Conservation (phyloP, 1,139 yeast species). For the Candida pseudoviswanathii region DNA sequence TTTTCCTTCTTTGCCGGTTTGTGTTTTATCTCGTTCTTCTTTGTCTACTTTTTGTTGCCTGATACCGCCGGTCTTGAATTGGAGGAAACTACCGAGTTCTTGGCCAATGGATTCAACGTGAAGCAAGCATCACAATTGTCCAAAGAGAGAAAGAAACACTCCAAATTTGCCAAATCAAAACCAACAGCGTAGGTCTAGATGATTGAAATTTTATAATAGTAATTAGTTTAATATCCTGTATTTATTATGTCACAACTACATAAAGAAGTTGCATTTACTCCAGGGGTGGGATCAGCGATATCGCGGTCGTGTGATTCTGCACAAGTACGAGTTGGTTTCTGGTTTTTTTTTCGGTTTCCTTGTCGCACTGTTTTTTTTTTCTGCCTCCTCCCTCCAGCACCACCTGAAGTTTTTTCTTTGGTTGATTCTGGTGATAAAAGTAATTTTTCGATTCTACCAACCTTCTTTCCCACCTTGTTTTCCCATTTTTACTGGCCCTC, state of each 20-base stretch:
- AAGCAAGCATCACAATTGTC: conserved; percentile 68
- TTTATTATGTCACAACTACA: background rate
- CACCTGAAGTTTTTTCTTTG: too few species aligned
- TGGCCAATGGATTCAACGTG: conserved; percentile 83
- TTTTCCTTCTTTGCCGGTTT: conserved; percentile 87
- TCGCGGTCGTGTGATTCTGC: background rate
- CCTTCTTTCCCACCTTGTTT: background rate
- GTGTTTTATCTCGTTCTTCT: conserved; percentile 67
- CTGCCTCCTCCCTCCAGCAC: background rate
- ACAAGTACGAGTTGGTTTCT: background rate
- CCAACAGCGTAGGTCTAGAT: conserved; percentile 8
- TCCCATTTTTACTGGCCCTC: background rate
- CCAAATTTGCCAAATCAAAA: conserved; percentile 19
- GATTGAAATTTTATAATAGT: background rate
- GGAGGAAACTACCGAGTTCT: conserved; percentile 83
- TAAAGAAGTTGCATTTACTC: background rate
- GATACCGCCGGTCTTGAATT: conserved; percentile 88
- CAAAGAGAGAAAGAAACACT: conserved; percentile 42
- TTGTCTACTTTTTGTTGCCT: conserved; percentile 84
- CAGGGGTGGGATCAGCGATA: background rate
- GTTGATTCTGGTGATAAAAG: background rate
- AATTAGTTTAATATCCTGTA: background rate
- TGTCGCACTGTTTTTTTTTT: background rate
- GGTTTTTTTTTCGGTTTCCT: background rate
- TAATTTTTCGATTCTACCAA: background rate